Evolutionary conservation across 176 grass and related monocot genomes (phyloP).

Genomic region (bread wheat (Triticum aestivum)): IWGSC_CS_RefSeq_v2.1 NC_057814.1:336640205-336640704

Average conservation of each 20-base stretch:
- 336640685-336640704: background rate
- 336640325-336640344: background rate
- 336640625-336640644: background rate
- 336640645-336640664: slow-evolving; percentile 4
- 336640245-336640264: too few species aligned
- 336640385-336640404: background rate
- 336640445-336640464: background rate
- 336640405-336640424: background rate
- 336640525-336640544: background rate
- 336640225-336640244: too few species aligned
- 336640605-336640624: background rate
- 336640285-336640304: background rate
- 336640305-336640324: background rate
- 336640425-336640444: background rate
- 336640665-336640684: slow-evolving; percentile 24
- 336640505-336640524: background rate
- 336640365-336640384: background rate
- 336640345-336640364: background rate
- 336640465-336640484: background rate
- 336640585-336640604: background rate
- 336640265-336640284: background rate
- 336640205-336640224: too few species aligned
- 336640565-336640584: background rate
- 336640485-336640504: background rate
- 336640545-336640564: background rate